Percentiles rank a stretch among this genome's conserved stretches.
Conservation (phyloP, 139 green algal species). For the Picochlorum sp. region DNA sequence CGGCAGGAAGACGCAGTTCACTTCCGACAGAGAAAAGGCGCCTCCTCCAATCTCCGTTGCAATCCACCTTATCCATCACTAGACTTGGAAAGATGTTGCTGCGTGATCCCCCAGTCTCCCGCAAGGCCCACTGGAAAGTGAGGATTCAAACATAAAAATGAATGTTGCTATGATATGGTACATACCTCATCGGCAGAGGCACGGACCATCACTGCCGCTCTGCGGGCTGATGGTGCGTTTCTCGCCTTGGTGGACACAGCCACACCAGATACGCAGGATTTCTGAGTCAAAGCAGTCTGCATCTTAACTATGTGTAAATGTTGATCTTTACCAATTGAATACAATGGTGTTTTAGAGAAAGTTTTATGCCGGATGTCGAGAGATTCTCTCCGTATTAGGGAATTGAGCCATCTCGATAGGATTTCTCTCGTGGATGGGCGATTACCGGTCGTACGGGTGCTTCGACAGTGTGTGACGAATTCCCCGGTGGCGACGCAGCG, state of each 20-base stretch:
- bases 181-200: constrained; percentile 43
- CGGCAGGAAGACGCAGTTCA: not conserved
- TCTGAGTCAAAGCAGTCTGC: constrained; percentile 29
- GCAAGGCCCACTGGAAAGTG: no score
- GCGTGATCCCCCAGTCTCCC: no score
- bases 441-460: no score
- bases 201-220: constrained; percentile 44
- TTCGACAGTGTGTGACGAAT: no score
- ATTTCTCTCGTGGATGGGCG: no score
- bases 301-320: constrained; percentile 11
- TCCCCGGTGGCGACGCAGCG: no score
- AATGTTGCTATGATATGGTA: not conserved
- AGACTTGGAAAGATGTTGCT: constrained; percentile 1
- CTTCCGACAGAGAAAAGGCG: not conserved
- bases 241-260: constrained; percentile 14
- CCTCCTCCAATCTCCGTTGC: not conserved
- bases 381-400: no score
- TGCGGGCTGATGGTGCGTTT: constrained; percentile 13
- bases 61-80: not conserved
- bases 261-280: constrained; percentile 20
- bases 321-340: no score
- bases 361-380: no score
- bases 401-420: no score
- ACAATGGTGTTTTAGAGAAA: not conserved
- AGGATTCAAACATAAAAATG: not conserved